Evolutionary conservation across 1,284 basidiomycete species (phyloP).

Genomic region (Malassezia restricta): DNA sequence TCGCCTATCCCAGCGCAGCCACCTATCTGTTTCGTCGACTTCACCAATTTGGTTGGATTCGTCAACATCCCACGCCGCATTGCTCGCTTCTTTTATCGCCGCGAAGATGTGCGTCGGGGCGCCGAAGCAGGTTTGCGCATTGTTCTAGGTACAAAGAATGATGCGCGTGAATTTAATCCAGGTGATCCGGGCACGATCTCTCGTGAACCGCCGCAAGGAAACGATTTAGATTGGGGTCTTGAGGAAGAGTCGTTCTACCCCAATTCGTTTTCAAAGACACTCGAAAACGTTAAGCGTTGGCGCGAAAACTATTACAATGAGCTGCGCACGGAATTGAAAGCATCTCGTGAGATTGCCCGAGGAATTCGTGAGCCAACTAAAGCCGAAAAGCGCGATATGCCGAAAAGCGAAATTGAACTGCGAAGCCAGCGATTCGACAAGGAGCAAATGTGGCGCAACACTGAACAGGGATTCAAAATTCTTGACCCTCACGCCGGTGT

Average conservation of each 20-base stretch:
- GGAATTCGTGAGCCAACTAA: constrained; percentile 72
- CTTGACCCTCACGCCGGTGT: constrained; percentile 57
- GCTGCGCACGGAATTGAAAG: constrained; percentile 59
- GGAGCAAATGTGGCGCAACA: constrained; percentile 68
- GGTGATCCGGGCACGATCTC: constrained; percentile 18
- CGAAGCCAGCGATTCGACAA: constrained; percentile 51
- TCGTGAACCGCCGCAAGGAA: constrained; percentile 31
- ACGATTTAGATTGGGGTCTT: constrained; percentile 65
- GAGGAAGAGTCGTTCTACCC: constrained; percentile 61
- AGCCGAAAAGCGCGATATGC: constrained; percentile 67
- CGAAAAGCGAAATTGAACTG: constrained; percentile 77
- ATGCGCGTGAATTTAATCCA: constrained; percentile 54
- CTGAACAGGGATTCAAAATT: constrained; percentile 65
- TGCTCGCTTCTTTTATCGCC: constrained; percentile 80
- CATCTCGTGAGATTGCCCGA: constrained; percentile 63
- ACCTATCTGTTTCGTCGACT: constrained; percentile 75
- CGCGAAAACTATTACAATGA: constrained; percentile 66
- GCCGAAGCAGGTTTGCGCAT: constrained; percentile 70
- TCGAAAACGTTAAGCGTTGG: constrained; percentile 57
- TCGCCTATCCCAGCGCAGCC: constrained; percentile 62
- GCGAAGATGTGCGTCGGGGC: constrained; percentile 64
- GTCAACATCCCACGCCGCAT: constrained; percentile 78
- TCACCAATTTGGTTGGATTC: constrained; percentile 72
- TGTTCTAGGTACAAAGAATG: constrained; percentile 51
- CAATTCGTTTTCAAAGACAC: constrained; percentile 54